These are phyloP conservation scores for Cornus controversa DNA, from an alignment of 148 eudicot species.

Conservation along the genomic window DNA sequence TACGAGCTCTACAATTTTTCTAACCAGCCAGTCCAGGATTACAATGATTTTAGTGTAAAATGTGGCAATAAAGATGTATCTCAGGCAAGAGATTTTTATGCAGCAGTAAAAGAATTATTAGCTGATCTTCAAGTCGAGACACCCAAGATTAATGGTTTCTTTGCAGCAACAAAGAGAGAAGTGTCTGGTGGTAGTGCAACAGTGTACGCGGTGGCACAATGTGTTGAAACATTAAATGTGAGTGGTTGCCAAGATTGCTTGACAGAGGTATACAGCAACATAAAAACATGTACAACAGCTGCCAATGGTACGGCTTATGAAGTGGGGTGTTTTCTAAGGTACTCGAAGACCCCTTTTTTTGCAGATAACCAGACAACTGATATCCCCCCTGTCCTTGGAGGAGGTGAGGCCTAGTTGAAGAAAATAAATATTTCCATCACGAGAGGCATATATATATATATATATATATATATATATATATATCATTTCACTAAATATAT, in stretches of 20 bases:
- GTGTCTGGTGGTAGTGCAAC: slow-evolving; percentile 13
- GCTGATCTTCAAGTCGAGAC: slow-evolving; percentile 31
- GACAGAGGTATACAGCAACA: slow-evolving; percentile 28
- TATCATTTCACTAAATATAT: too few relatives aligned
- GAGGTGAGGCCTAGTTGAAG: slow-evolving; percentile 22
- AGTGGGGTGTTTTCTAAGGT: slow-evolving; percentile 41
- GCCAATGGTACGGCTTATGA: slow-evolving; percentile 38
- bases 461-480: too few relatives aligned
- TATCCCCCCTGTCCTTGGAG: slow-evolving; percentile 28
- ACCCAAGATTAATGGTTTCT: slow-evolving; percentile 36
- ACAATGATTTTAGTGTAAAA: slow-evolving; percentile 20
- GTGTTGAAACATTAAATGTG: slow-evolving; percentile 30
- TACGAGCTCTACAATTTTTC: slow-evolving; percentile 44
- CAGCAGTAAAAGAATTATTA: slow-evolving; percentile 19
- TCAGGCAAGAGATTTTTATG: slow-evolving; percentile 21
- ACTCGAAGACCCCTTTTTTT: slow-evolving; percentile 34
- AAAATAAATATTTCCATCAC: too few relatives aligned
- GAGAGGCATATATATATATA: too few relatives aligned
- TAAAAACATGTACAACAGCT: slow-evolving; percentile 33
- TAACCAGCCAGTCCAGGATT: slow-evolving; percentile 32
- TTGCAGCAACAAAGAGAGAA: slow-evolving; percentile 28
- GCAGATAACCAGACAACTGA: slow-evolving; percentile 38
- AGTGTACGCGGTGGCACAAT: slow-evolving; percentile 44
- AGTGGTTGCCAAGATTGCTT: slow-evolving; percentile 40
- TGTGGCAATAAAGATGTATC: slow-evolving; percentile 35